These are phyloP conservation scores for Erigeron canadensis DNA, from an alignment of 129 eudicot species.

Conservation along the genomic window DNA sequence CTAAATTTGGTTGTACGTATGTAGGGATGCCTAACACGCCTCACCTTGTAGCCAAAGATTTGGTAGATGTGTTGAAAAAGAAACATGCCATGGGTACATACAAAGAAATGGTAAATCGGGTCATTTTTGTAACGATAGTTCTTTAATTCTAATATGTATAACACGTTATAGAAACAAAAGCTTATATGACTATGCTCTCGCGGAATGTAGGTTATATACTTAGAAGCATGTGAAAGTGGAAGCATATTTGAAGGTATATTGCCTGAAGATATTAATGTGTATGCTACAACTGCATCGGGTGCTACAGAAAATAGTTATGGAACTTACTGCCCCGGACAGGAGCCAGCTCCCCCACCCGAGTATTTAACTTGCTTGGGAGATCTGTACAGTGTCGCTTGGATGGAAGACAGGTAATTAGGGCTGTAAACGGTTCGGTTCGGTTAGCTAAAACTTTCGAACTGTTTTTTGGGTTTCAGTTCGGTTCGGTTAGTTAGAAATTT, in stretches of 20 bases:
- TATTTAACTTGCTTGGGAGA: slow-evolving; percentile 89
- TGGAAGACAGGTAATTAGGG: slow-evolving; percentile 83
- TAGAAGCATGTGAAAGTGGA: slow-evolving; percentile 96
- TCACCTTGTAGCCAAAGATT: slow-evolving; percentile 67
- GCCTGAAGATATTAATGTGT: slow-evolving; percentile 66
- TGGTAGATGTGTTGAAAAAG: slow-evolving; percentile 70
- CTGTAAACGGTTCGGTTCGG: too few relatives aligned
- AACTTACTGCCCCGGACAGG: slow-evolving; percentile 87
- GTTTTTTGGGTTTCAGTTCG: background rate
- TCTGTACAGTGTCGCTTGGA: slow-evolving; percentile 90
- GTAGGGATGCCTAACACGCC: slow-evolving; percentile 89
- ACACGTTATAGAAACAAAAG: too few relatives aligned
- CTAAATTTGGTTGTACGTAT: background rate
- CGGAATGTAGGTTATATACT: slow-evolving; percentile 59
- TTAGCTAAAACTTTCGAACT: too few relatives aligned
- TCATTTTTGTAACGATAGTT: too few relatives aligned
- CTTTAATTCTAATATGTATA: too few relatives aligned
- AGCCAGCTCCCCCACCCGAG: slow-evolving; percentile 80
- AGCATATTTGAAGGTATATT: slow-evolving; percentile 88
- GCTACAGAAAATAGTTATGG: slow-evolving; percentile 90
- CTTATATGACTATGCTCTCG: background rate
- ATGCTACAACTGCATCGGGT: slow-evolving; percentile 79
- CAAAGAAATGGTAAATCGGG: slow-evolving; percentile 66
- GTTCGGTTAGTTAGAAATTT: too few relatives aligned
- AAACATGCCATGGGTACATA: slow-evolving; percentile 68